These are phyloP conservation scores for Monosporascus sp. DNA, from an alignment of 2,329 filamentous ascomycete genomes.

Conservation along the genomic window DNA sequence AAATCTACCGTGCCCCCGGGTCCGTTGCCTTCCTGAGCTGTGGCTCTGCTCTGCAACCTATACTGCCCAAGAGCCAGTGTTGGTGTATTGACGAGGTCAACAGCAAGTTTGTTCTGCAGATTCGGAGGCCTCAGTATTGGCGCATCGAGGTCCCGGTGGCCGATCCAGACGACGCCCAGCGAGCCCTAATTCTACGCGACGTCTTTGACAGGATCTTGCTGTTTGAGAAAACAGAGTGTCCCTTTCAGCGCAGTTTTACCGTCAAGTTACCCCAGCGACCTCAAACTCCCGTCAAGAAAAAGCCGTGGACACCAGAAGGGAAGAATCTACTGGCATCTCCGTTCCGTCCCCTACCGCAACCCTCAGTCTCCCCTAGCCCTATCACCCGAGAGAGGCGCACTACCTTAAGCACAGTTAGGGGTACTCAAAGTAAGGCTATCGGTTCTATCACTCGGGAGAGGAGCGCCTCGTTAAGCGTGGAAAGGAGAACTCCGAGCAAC, in stretches of 20 bases:
- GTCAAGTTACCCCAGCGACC: slow-evolving; percentile 67
- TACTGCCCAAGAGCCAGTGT: slow-evolving; percentile 83
- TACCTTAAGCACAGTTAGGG: slow-evolving; percentile 4
- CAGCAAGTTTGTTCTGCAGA: slow-evolving; percentile 78
- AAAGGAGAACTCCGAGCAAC: too few relatives aligned
- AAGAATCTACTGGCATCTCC: slow-evolving; percentile 36
- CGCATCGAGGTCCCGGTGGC: slow-evolving; percentile 76
- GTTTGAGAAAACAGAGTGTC: slow-evolving; percentile 84
- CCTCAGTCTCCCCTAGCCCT: slow-evolving; percentile 13
- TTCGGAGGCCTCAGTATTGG: slow-evolving; percentile 79
- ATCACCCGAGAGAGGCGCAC: slow-evolving; percentile 15
- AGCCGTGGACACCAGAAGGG: slow-evolving; percentile 58
- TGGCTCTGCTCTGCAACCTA: slow-evolving; percentile 75
- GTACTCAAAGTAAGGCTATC: background rate
- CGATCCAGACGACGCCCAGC: slow-evolving; percentile 55
- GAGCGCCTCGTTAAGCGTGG: too few relatives aligned
- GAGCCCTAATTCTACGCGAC: slow-evolving; percentile 61
- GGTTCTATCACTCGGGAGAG: too few relatives aligned
- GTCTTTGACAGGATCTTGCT: slow-evolving; percentile 69
- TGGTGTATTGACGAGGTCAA: slow-evolving; percentile 86
- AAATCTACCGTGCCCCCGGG: slow-evolving; percentile 80
- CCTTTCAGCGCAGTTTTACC: slow-evolving; percentile 72
- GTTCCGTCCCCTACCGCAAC: slow-evolving; percentile 18
- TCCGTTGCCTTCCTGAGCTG: slow-evolving; percentile 86
- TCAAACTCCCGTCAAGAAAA: slow-evolving; percentile 58